Conservation (phyloP, 441 rosid species). For the Mallotus japonicus region DNA sequence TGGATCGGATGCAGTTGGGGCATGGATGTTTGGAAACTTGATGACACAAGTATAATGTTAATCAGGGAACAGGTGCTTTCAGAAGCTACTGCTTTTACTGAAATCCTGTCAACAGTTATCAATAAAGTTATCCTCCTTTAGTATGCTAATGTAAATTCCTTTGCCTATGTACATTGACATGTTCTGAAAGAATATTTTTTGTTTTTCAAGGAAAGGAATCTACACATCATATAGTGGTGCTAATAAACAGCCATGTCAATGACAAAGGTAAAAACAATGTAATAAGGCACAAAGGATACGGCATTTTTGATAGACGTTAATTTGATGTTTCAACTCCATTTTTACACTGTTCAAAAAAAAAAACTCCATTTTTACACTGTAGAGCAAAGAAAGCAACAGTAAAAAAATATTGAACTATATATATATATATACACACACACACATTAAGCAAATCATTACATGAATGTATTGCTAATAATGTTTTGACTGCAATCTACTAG, state of each 20-base stretch:
- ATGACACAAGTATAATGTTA: neutral
- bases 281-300: neutral
- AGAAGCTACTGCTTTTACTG: neutral
- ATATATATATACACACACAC: too few species aligned
- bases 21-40: neutral
- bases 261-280: conserved; percentile 1
- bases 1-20: too few species aligned
- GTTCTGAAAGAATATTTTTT: neutral
- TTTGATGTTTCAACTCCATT: neutral
- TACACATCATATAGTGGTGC: neutral
- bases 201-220: neutral
- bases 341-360: too few species aligned
- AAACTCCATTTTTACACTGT: neutral
- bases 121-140: neutral
- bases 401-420: neutral
- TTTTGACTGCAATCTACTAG: neutral
- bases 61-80: conserved; percentile 1
- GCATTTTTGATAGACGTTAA: neutral
- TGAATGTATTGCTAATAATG: too few species aligned
- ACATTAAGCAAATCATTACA: too few species aligned
- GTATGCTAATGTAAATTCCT: neutral
- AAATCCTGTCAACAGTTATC: neutral
- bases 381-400: neutral
- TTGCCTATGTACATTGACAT: neutral
- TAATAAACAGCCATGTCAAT: neutral